Evolutionary conservation across 1,284 basidiomycete species (phyloP).

Genomic region (Sporisorium sorghi): DNA sequence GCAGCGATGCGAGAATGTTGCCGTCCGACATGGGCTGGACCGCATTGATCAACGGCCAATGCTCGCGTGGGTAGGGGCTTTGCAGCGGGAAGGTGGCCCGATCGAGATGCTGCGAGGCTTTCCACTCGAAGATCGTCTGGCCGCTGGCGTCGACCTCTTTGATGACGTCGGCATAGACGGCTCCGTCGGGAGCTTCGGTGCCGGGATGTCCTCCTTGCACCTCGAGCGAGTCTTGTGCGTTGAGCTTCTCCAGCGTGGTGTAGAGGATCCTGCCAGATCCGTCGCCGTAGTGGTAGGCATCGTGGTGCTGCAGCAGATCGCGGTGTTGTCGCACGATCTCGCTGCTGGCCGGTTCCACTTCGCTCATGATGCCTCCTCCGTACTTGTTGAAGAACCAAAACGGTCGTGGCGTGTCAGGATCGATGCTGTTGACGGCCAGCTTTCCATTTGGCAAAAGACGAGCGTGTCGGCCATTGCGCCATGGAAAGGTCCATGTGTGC

Average conservation of each 20-base stretch:
- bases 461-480: constrained; percentile 5
- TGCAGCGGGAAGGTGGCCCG: background rate
- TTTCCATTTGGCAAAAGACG: constrained; percentile 4
- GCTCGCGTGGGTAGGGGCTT: constrained; percentile 7
- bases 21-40: constrained; percentile 1
- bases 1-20: constrained; percentile 7
- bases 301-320: constrained; percentile 4
- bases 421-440: constrained; percentile 6
- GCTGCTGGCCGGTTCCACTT: constrained; percentile 1
- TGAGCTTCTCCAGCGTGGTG: constrained; percentile 3
- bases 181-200: constrained; percentile 5
- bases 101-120: constrained; percentile 3
- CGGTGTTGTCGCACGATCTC: constrained; percentile 1
- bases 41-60: constrained; percentile 7
- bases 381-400: constrained; percentile 11
- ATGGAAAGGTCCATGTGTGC: constrained; percentile 6
- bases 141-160: constrained; percentile 6
- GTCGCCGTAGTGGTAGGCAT: constrained; percentile 7
- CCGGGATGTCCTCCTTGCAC: constrained; percentile 9
- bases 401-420: constrained; percentile 3
- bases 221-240: background rate
- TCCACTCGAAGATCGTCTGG: constrained; percentile 3
- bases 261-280: constrained; percentile 7
- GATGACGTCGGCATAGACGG: constrained; percentile 5
- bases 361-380: constrained; percentile 7